phyloP scores from a whole-genome alignment of 176 grass and related monocot genomes.

The Hyparrhenia diplandra region DNA sequence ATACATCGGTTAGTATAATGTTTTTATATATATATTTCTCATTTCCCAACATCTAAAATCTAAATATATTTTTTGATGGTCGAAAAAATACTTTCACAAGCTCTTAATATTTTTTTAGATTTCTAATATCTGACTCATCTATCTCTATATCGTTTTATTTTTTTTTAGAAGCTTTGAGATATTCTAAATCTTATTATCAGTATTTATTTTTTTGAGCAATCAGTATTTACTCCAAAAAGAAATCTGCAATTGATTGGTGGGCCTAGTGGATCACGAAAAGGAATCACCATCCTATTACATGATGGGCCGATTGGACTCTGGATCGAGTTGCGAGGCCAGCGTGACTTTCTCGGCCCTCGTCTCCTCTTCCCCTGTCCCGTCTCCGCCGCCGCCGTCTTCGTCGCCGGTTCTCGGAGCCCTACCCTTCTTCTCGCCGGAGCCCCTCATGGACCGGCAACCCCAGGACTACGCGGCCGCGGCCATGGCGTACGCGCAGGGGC shows the following conservation, averaged over 20 bases:
- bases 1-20: too few species aligned
- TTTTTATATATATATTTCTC: too few species aligned
- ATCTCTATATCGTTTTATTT: too few species aligned
- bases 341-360: background rate
- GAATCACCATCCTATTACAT: background rate
- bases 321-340: background rate
- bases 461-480: conserved; percentile 78
- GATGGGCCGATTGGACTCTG: background rate
- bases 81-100: too few species aligned
- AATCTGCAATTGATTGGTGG: background rate
- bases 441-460: conserved; percentile 68
- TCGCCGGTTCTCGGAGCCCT: conserved; percentile 9
- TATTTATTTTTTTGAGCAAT: too few species aligned
- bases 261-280: background rate
- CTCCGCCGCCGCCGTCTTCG: conserved; percentile 4
- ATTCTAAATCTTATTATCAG: too few species aligned
- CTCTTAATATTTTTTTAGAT: background rate
- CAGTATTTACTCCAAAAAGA: too few species aligned
- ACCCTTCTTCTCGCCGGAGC: background rate
- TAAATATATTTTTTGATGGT: too few species aligned
- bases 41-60: too few species aligned
- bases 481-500: conserved; percentile 81
- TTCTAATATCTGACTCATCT: too few species aligned
- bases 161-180: too few species aligned
- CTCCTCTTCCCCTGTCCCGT: background rate